These are phyloP conservation scores for Cercospora sp. DNA, from an alignment of 2,329 filamentous ascomycete genomes.

Conservation along the genomic window DNA sequence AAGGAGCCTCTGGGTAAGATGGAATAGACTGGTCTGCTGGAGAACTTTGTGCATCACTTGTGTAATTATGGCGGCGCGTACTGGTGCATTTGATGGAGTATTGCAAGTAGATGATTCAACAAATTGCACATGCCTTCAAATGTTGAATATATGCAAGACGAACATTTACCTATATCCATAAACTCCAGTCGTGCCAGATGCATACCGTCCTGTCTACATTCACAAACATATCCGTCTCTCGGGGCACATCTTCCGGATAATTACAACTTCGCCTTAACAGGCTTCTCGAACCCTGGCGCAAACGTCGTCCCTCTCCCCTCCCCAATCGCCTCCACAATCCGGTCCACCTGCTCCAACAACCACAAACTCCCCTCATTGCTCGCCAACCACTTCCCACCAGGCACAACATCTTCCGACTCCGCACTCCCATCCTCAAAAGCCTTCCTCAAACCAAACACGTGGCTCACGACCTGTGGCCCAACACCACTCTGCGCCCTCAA, in stretches of 20 bases:
- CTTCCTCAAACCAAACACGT: slow-evolving; percentile 78
- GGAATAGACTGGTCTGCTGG: slow-evolving; percentile 35
- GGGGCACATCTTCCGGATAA: too few species aligned
- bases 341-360: slow-evolving; percentile 63
- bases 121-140: not conserved
- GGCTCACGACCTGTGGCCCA: slow-evolving; percentile 76
- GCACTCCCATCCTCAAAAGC: slow-evolving; percentile 66
- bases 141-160: not conserved
- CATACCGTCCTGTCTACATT: not conserved
- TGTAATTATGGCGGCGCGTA: not conserved
- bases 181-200: not conserved
- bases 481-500: slow-evolving; percentile 78
- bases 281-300: slow-evolving; percentile 50
- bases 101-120: not conserved
- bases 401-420: slow-evolving; percentile 55
- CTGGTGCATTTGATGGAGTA: not conserved
- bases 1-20: slow-evolving; percentile 58
- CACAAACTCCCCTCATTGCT: slow-evolving; percentile 65
- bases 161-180: not conserved
- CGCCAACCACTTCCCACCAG: slow-evolving; percentile 63
- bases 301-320: slow-evolving; percentile 55
- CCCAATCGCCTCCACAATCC: slow-evolving; percentile 55
- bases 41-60: not conserved
- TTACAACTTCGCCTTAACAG: slow-evolving; percentile 45
- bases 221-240: too few species aligned